Evolutionary conservation across 352 stramenopile genomes (phyloP), one percentile per base, ranked within the genome.

Genomic region (Phytophthora agathidicida): DNA sequence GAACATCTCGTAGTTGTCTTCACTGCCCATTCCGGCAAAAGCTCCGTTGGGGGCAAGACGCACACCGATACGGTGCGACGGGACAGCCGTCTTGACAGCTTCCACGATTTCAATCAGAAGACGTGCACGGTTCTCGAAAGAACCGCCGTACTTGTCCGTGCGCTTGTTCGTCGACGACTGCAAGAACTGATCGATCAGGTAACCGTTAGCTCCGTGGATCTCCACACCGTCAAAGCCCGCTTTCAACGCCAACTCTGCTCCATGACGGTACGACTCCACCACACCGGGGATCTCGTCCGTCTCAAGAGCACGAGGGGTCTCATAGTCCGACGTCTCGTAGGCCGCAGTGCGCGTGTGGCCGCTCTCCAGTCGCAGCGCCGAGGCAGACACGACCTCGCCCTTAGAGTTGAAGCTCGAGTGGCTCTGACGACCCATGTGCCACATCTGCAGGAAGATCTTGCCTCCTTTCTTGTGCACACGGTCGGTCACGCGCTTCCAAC

Each of bases 151-250:
- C 51, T 88, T 63, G 49, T 71, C 61, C 23, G 61, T 59, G 24
- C 61, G 61, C 19, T 66, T 61, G 38, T 71, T 71, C n/a, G 73
- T 96, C 72, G 26, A 52, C 11, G 65, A 73, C 57, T 93, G 76
- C 24, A 98, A 57, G 65, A 97, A 97, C 63, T 96, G 71, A 58
- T 97, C 88, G 44, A 98, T 64, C 23, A 98, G 68, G 49, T 98
- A 98, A 1, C 92, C 93, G 51, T 98, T 96, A 4, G 86, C 93
- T 8, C 22, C 60, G 66, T 98, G 93, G 91, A 71, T 30, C 36
- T 71, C 62, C 3, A 71, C 62, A 10, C 62, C 62, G 9, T 71
- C 62, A 16, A 71, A 97, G 11, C 92, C 91, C 7, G 89, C 91
- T 27, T 89, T 67, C 24, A 83, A 68, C 4, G 80, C 73, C 10